Percentiles rank a stretch among this genome's conserved stretches.
Conservation (phyloP, 2,329 filamentous ascomycete species). For the Arthrinium puccinioides region DNA sequence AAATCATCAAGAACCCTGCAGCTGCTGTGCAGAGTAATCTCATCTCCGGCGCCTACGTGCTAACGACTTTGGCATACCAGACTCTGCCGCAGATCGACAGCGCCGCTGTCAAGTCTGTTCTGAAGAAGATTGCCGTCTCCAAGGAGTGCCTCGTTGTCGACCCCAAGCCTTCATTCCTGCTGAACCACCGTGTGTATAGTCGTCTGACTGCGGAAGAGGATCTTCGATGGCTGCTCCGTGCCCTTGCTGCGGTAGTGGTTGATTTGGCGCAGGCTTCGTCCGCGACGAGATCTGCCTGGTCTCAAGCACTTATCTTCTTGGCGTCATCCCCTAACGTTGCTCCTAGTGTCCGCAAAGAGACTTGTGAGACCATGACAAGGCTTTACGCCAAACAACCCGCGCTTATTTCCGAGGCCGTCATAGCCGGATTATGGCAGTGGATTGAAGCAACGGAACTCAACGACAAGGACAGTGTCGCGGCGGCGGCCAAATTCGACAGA, state of each 20-base stretch:
- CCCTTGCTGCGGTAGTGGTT: conserved; percentile 55
- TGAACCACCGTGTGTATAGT: conserved; percentile 78
- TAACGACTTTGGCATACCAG: conserved; percentile 56
- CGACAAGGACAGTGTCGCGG: conserved; percentile 73
- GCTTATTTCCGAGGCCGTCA: conserved; percentile 54
- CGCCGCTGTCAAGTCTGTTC: conserved; percentile 31
- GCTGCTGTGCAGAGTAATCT: conserved; percentile 75
- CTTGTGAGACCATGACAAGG: conserved; percentile 51
- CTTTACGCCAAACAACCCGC: conserved; percentile 56
- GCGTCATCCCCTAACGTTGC: conserved; percentile 58
- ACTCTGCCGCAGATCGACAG: conserved; percentile 47
- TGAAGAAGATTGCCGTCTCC: conserved; percentile 56
- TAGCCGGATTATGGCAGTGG: conserved; percentile 75
- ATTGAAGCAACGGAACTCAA: conserved; percentile 56
- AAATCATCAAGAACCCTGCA: conserved; percentile 70
- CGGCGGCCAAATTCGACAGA: conserved; percentile 56
- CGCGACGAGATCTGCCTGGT: conserved; percentile 63
- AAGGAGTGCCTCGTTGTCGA: conserved; percentile 61
- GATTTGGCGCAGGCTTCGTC: conserved; percentile 43
- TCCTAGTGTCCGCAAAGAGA: conserved; percentile 55
- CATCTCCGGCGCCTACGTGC: conserved; percentile 71
- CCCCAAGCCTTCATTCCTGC: conserved; percentile 81
- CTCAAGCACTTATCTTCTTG: conserved; percentile 75
- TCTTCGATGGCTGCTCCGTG: conserved; percentile 66
- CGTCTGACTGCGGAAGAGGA: conserved; percentile 73